Evolutionary conservation across 2,329 filamentous ascomycete genomes (phyloP), one percentile per base, ranked within the genome.

Genomic region (Neospermospora avenae): DNA sequence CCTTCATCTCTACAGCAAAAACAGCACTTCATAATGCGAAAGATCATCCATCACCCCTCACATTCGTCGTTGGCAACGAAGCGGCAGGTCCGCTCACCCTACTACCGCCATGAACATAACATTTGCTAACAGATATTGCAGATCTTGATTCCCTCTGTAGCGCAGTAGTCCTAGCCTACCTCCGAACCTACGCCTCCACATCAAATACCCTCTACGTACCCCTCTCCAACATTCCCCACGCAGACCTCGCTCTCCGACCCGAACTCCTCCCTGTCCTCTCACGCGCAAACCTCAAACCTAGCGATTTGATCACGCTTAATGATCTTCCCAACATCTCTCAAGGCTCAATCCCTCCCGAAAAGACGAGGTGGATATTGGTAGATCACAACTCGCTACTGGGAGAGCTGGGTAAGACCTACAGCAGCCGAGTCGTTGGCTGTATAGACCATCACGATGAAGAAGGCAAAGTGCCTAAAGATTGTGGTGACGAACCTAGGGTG

Each of bases 391-490:
- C 78, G 0, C 77, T 91, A 51, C 87, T 87, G 5, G 88, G 89
- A 0, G 68, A 74, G 14, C 76, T 93, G 16, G 82, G 79, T 16
- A 74, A 72, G 39, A 73, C 77, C 16, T 90, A 84, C 69, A 74
- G 75, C 0, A 62, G 70, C 3, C 76, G 77, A 8, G 81, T 93
- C 0, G 74, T 79, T 4, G 88, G 87, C 3, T 87, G 87, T 64
- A 82, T 95, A 57, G 90, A 95, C 73, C 90, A 95, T 74, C 91
- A 95, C 71, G 85, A 83, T 0, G 90, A 95, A 63, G 90, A 95
- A 69, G 73, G 77, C 5, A 75, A 71, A 6, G 76, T 91, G 0
- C 72, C 77, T 0, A 10, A 61, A 52, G 76, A 80, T 11, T 76
- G 75, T 0, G 77, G 74, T 3, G 77, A 77, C 0, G 73, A 79